phyloP scores from a whole-genome alignment of 352 stramenopile genomes.

The Globisporangium abappressorium region DNA sequence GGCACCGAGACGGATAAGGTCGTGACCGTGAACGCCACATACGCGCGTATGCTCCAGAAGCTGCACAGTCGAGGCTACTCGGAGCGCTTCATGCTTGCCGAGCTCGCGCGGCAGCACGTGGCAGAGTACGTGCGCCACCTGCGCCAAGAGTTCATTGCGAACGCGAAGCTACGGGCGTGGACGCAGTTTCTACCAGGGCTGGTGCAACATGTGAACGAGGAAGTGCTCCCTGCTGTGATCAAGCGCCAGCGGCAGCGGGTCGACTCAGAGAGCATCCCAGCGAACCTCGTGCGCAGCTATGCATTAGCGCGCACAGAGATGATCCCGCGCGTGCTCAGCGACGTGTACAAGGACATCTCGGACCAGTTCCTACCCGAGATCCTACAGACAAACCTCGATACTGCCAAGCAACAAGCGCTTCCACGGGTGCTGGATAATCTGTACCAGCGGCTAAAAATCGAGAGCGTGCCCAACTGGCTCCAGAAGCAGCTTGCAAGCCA shows the following conservation, averaged over 20 bases:
- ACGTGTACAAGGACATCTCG: slow-evolving; percentile 64
- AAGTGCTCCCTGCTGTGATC: slow-evolving; percentile 44
- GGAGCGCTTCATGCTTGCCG: slow-evolving; percentile 56
- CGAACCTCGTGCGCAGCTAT: slow-evolving; percentile 43
- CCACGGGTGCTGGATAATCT: slow-evolving; percentile 60
- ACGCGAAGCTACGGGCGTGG: slow-evolving; percentile 54
- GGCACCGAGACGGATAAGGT: slow-evolving; percentile 51
- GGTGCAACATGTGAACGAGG: slow-evolving; percentile 24
- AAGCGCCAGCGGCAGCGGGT: slow-evolving; percentile 38
- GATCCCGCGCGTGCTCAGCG: slow-evolving; percentile 56
- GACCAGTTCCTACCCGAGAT: slow-evolving; percentile 50
- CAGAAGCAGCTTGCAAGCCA: slow-evolving; percentile 39
- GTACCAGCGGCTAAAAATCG: slow-evolving; percentile 42
- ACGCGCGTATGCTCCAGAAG: slow-evolving; percentile 51
- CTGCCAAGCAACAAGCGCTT: slow-evolving; percentile 30
- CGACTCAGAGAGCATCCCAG: slow-evolving; percentile 40
- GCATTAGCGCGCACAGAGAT: slow-evolving; percentile 48
- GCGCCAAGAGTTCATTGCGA: slow-evolving; percentile 44
- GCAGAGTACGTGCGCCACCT: slow-evolving; percentile 38
- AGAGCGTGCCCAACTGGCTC: slow-evolving; percentile 46
- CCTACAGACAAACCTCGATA: slow-evolving; percentile 24
- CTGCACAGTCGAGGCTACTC: slow-evolving; percentile 37
- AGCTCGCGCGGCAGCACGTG: slow-evolving; percentile 58
- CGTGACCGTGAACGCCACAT: slow-evolving; percentile 59
- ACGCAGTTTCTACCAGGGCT: slow-evolving; percentile 41